Base-by-base conservation (phyloP, 306 rosid genomes). In the Heteromeles arbutifolia region DNA sequence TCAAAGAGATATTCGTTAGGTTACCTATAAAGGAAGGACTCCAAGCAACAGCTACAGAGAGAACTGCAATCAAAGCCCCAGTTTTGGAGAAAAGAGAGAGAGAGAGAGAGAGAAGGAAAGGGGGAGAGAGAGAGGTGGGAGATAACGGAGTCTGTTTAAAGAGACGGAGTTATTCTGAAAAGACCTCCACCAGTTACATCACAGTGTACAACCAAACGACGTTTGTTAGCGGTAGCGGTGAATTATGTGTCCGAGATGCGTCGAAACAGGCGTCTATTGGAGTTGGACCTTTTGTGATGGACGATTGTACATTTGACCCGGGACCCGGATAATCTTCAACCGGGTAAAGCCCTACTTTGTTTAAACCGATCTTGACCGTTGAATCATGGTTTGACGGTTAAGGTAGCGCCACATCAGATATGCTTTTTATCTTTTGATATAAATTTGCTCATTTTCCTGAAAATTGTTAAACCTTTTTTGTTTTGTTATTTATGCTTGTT, bases 71-170 rank as follows among this genome's bases (percentile, higher is more conserved):
- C 41, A 65, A 58, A 67, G 77, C 62, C 79, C 69, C 83, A 67
- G 45, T 41, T 56, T 67, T 64, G 15, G 15, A 44, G 53, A 44
- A 14, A 17, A 50, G 70, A 73, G 43, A 73, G 62, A 73, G n/a
- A n/a, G n/a, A 37, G 74, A n/a, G 25, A 31, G 52, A 57, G 11
- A 4, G 24, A 65, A 15, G 1, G 61, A 28, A 25, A 7, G 64
- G 14, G 50, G 26, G 10, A 1, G 68, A 11, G 53, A 6, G 64
- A 17, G 61, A 39, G 9, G n/a, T 31, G 57, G 10, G 17, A 10
- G 63, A 29, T 67, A 25, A 80, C 79, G 79, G 75, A 45, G 78
- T 29, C 74, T 25, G 83, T 80, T 58, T 80, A 68, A 74, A 67
- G 77, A 71, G 82, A 78, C 82, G 82, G 73, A 19, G 66, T 65